Evolutionary conservation across 768 basidiomycete genomes (phyloP).

Genomic region (Leccinum broughii): DNA sequence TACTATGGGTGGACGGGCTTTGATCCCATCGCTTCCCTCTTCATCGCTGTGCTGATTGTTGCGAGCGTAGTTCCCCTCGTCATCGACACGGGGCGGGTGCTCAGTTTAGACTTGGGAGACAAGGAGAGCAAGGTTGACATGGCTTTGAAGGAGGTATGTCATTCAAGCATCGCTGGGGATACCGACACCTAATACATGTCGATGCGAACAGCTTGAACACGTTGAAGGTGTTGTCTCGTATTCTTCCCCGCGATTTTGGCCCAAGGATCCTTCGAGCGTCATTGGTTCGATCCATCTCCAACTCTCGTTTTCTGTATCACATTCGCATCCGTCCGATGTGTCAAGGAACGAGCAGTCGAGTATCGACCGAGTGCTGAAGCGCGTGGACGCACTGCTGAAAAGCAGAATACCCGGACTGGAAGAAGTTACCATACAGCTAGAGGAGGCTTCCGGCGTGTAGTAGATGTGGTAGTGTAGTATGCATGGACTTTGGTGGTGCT

Average conservation of each 20-base stretch:
- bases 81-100: constrained; percentile 86
- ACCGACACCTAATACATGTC: constrained; percentile 3
- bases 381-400: constrained; percentile 73
- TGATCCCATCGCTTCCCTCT: constrained; percentile 95
- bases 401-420: constrained; percentile 77
- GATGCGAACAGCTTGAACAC: constrained; percentile 52
- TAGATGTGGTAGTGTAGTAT: constrained; percentile 5
- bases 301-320: constrained; percentile 59
- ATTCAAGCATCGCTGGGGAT: background rate
- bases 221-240: constrained; percentile 84
- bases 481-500: constrained; percentile 10
- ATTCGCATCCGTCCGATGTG: constrained; percentile 56
- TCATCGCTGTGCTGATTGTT: constrained; percentile 93
- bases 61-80: constrained; percentile 96
- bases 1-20: constrained; percentile 99
- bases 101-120: constrained; percentile 83
- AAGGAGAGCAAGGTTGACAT: constrained; percentile 52
- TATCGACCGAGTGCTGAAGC: constrained; percentile 67
- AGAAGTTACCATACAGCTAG: constrained; percentile 90
- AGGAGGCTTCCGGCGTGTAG: constrained; percentile 31
- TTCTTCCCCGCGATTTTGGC: constrained; percentile 88
- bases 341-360: constrained; percentile 16
- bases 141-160: constrained; percentile 63
- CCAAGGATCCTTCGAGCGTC: constrained; percentile 81
- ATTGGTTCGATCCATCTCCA: constrained; percentile 94